phyloP scores from a whole-genome alignment of 2,329 filamentous ascomycete genomes.

The Chaetothyriales sp. region DNA sequence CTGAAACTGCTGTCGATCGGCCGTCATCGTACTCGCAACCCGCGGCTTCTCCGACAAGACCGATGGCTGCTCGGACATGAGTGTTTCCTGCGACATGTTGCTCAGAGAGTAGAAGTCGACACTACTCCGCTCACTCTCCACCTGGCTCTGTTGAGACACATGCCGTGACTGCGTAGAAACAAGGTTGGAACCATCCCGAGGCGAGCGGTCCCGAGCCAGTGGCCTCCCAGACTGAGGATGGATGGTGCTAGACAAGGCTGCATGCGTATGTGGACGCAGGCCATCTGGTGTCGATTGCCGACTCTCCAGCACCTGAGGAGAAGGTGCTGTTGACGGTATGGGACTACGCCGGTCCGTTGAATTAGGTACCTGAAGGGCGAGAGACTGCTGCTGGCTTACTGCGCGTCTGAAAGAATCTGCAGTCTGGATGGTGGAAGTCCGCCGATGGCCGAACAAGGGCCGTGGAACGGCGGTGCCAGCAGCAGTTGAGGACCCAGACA shows the following conservation, averaged over 20 bases:
- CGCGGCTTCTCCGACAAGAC: constrained; percentile 23
- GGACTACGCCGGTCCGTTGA: constrained; percentile 9
- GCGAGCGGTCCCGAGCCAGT: constrained; percentile 12
- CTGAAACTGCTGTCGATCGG: constrained; percentile 27
- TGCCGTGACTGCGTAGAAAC: neutral
- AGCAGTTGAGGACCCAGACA: constrained; percentile 1
- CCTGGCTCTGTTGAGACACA: constrained; percentile 18
- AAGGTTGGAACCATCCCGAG: constrained; percentile 6
- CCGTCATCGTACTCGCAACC: constrained; percentile 1
- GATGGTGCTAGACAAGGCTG: neutral
- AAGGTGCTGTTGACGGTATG: constrained; percentile 17
- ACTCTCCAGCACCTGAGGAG: constrained; percentile 19
- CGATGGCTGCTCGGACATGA: constrained; percentile 68
- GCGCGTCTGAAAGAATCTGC: neutral
- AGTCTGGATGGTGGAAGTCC: constrained; percentile 12
- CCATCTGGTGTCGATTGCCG: constrained; percentile 33
- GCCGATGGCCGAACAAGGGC: constrained; percentile 10
- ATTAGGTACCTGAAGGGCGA: constrained; percentile 5
- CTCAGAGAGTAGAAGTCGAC: constrained; percentile 89
- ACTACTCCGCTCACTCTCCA: constrained; percentile 73
- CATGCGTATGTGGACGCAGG: constrained; percentile 34
- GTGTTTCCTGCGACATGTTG: constrained; percentile 85
- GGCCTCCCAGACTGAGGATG: neutral
- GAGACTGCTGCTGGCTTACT: constrained; percentile 1
- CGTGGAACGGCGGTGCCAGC: neutral